These are phyloP conservation scores for Arabidopsis thaliana DNA, from an alignment of 345 rosid genomes.

Conservation along the genomic window TAIR10.1 NC_003070.9:27726501-27727000, in stretches of 20 bases:
- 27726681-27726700: slow-evolving; percentile 13
- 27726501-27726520: slow-evolving; percentile 96
- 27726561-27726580: background rate
- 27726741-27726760: slow-evolving; percentile 18
- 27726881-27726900: slow-evolving; percentile 33
- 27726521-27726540: slow-evolving; percentile 88
- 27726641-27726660: slow-evolving; percentile 3
- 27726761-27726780: slow-evolving; percentile 20
- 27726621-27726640: slow-evolving; percentile 10
- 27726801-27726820: slow-evolving; percentile 98
- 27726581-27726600: background rate
- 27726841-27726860: slow-evolving; percentile 98
- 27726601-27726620: slow-evolving; percentile 13
- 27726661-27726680: slow-evolving; percentile 13
- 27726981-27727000: slow-evolving; percentile 6
- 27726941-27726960: background rate
- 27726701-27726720: slow-evolving; percentile 12
- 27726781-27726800: slow-evolving; percentile 70
- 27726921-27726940: background rate
- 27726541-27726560: slow-evolving; percentile 72
- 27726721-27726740: slow-evolving; percentile 11
- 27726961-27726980: slow-evolving; percentile 8
- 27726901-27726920: background rate
- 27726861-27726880: slow-evolving; percentile 96
- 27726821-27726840: slow-evolving; percentile 95